Percentiles rank a stretch among this genome's conserved stretches.
Evolutionary conservation across 179 eudicot genomes (phyloP).

Genomic region (Silene coronaria): DNA sequence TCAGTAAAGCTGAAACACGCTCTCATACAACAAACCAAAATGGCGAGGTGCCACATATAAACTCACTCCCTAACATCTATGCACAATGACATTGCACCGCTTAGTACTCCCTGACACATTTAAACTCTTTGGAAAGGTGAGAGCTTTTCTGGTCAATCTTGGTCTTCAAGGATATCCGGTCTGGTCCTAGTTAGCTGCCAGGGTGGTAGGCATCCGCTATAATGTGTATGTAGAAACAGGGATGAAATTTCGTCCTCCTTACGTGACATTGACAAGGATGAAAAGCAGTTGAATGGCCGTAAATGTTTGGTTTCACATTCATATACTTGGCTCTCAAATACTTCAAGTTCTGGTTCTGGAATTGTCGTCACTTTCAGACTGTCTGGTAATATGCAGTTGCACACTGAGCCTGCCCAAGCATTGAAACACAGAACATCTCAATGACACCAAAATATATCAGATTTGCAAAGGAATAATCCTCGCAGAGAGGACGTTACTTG

Average conservation of each 20-base stretch:
- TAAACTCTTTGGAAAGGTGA: slow-evolving; percentile 13
- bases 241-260: slow-evolving; percentile 38
- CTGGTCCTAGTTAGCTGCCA: slow-evolving; percentile 30
- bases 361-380: slow-evolving; percentile 51
- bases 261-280: slow-evolving; percentile 33
- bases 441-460: background rate
- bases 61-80: slow-evolving; percentile 29
- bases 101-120: slow-evolving; percentile 19
- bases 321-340: slow-evolving; percentile 17
- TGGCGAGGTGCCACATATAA: slow-evolving; percentile 34
- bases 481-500: background rate
- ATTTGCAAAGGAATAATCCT: background rate
- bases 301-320: slow-evolving; percentile 37
- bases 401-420: slow-evolving; percentile 51
- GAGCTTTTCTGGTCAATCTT: slow-evolving; percentile 23
- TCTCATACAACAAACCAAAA: slow-evolving; percentile 27
- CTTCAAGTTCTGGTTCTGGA: slow-evolving; percentile 31
- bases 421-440: background rate
- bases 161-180: slow-evolving; percentile 28
- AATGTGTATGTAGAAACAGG: slow-evolving; percentile 34
- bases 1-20: slow-evolving; percentile 24
- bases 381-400: slow-evolving; percentile 77
- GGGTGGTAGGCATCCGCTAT: slow-evolving; percentile 33
- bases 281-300: slow-evolving; percentile 32
- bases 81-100: slow-evolving; percentile 23